phyloP scores from a whole-genome alignment of 2,329 filamentous ascomycete genomes.

The Pseudogymnoascus sp. region DNA sequence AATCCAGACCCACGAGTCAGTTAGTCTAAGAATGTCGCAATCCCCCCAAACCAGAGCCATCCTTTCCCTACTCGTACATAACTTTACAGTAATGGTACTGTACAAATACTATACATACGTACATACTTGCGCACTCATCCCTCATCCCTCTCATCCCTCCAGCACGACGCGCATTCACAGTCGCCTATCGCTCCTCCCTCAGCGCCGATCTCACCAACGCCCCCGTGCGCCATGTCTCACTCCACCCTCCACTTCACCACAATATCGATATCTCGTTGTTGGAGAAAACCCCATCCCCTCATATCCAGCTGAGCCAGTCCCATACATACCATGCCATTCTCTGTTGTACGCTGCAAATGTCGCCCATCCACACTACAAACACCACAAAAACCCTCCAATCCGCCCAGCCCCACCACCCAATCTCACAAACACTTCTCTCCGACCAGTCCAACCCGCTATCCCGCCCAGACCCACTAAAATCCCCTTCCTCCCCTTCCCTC shows the following conservation, averaged over 20 bases:
- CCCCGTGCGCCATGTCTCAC: not conserved
- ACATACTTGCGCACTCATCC: not conserved
- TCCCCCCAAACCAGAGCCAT: not conserved
- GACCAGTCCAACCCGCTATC: not conserved
- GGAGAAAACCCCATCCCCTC: not conserved
- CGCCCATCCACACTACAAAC: not conserved
- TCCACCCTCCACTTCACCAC: not conserved
- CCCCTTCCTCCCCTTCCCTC: not conserved
- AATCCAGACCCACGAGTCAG: not conserved
- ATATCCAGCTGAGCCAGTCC: not conserved
- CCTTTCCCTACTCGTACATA: not conserved
- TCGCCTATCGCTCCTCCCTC: not conserved
- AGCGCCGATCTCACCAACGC: not conserved
- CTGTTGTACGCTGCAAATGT: not conserved
- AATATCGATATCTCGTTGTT: not conserved
- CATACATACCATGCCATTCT: not conserved
- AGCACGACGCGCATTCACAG: not conserved
- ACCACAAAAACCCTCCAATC: not conserved
- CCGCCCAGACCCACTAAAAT: not conserved
- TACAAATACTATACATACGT: not conserved
- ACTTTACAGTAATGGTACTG: not conserved
- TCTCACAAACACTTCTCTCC: not conserved
- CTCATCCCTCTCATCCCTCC: not conserved
- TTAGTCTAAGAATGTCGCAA: not conserved
- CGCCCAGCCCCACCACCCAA: not conserved